Evolutionary conservation across 2,329 filamentous ascomycete species (phyloP), one percentile per base, ranked within the genome.

Genomic region (Rhynchosporium agropyri): DNA sequence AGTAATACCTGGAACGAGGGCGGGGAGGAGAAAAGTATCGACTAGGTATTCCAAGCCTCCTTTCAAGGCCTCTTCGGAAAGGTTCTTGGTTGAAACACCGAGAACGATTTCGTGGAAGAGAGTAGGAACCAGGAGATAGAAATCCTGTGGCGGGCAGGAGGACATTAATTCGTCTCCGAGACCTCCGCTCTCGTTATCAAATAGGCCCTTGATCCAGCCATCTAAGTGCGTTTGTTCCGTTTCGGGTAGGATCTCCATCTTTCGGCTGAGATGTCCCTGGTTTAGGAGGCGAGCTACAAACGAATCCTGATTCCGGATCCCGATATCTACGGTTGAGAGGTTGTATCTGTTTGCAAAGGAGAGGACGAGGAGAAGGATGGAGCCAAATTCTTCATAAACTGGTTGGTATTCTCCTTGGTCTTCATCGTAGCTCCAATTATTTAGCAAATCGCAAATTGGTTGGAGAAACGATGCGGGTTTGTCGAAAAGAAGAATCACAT

Each of bases 321-420:
- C 90, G 36, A 93, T 78, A 42, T 93, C 89, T 3, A 83, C 76
- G 5, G 81, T 78, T 0, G 81, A 83, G 9, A 95, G 79, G 58
- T 85, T 83, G 70, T 93, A 94, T 13, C 91, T 87, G 72, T 91
- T 84, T n/a, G 89, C 83, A 67, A 92, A 88, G 0, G 89, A 89
- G 58, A 93, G 76, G 0, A 92, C 81, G 2, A 95, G 79, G 1
- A 95, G 81, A 7, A 95, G 77, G 15, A 93, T 87, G 0, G 89
- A 86, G 0, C 90, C 90, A 68, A 94, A 95, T 69, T 96, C 91
- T 71, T 95, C 91, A 69, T 95, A 95, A 0, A 92, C 86, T 0
- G 90, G 90, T 73, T 94, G 91, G 69, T 92, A 92, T 72, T 95
- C 91, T 59, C 86, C 87, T 76, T 93, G 90, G 68, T 94, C 90